phyloP scores from a whole-genome alignment of 768 basidiomycete species.

The Lactarius akahatsu region DNA sequence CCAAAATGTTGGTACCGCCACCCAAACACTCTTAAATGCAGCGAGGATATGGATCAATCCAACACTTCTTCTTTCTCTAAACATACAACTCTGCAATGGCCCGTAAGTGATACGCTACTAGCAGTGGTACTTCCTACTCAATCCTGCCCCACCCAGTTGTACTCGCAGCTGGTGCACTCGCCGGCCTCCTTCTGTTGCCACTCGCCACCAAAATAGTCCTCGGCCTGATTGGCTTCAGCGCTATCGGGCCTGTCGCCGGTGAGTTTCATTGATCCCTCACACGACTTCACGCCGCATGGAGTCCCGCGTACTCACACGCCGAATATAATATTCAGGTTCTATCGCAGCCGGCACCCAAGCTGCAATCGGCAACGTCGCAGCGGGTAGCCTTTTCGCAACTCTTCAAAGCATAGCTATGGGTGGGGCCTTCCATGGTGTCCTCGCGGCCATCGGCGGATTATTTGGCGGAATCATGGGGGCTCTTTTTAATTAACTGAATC shows the following conservation, averaged over 20 bases:
- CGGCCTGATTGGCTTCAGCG: not conserved
- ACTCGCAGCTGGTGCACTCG: not conserved
- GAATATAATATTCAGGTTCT: constrained; percentile 24
- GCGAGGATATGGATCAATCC: not conserved
- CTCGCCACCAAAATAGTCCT: not conserved
- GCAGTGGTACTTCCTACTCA: not conserved
- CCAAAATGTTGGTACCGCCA: not conserved
- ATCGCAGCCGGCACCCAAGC: constrained; percentile 33
- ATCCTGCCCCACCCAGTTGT: not conserved
- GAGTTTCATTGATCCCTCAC: no score
- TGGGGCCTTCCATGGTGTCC: constrained; percentile 18
- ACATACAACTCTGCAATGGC: not conserved
- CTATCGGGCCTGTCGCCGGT: constrained; percentile 9
- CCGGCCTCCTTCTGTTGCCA: not conserved
- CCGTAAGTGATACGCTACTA: not conserved
- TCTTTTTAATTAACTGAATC: no score
- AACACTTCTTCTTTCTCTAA: not conserved
- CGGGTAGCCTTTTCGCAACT: constrained; percentile 31
- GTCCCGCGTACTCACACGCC: not conserved
- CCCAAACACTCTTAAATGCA: not conserved
- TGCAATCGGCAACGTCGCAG: constrained; percentile 31
- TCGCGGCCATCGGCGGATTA: not conserved
- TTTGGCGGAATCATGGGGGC: not conserved
- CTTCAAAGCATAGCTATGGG: constrained; percentile 7
- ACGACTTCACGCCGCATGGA: not conserved